Evolutionary conservation across 176 grass and related monocot genomes (phyloP), one percentile per base, ranked within the genome.

Genomic region (Aegilops longissima): DNA sequence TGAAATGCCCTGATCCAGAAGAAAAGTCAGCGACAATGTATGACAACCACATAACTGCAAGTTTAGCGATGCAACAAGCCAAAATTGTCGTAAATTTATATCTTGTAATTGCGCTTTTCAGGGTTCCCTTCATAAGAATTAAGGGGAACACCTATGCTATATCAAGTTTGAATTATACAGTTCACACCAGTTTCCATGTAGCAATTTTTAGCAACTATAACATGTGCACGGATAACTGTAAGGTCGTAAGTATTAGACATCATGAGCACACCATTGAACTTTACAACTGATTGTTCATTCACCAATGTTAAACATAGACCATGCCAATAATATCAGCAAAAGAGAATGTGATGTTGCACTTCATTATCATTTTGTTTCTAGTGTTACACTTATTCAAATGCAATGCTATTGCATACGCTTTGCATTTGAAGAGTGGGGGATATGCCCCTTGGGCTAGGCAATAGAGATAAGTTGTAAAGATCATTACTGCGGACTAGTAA

Each of bases 361-460:
- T 77, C 40, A 80, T 66, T 83, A 89, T 92, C 97, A 99, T 86
- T 99, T 96, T 90, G 96, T 99, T 88, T 99, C 97, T 29, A 96
- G 90, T 17, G 49, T 52, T 52, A 16, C 49, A 52, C 49, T 52
- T 52, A 17, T 17, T 52, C 49, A 17, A 16, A 52, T 52, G 49
- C 49, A 52, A 17, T 52, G 49, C 49, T 52, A 52, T 52, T 52
- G 49, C 47, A 49, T 49, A 49, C 12, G 45, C 45, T 49, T 49
- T 49, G 45, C 45, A 49, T 49, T 49, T 49, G 45, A 49, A 13
- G 3, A 3, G 10, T n/a, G n/a, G n/a, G n/a, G n/a, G n/a, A n/a
- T 44, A 49, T 49, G 44, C 45, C 45, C 11, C 45, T 49, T 17
- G 49, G 49, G 49, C 49, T 52, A 52, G 14, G 49, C 49, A 52